Percentiles rank a stretch among this genome's conserved stretches.
phyloP scores from a whole-genome alignment of 176 grass and related monocot genomes.

The Puccinellia tenuiflora region DNA sequence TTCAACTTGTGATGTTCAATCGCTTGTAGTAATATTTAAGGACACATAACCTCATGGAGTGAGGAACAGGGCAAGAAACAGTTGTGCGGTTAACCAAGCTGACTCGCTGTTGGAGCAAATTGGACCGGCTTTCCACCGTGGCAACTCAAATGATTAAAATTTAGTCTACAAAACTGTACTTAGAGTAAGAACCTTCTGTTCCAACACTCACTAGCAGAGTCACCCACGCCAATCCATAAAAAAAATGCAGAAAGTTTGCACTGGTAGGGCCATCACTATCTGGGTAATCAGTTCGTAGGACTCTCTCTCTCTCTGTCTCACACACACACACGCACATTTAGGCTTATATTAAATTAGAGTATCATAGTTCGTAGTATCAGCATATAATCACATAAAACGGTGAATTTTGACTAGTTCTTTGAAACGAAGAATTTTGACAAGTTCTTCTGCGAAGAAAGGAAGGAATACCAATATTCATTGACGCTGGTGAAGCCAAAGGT shows the following conservation, averaged over 20 bases:
- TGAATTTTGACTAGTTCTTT: too few species aligned
- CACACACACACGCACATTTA: too few species aligned
- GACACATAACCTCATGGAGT: slow-evolving; percentile 18
- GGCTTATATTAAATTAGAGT: too few species aligned
- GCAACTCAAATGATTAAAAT: slow-evolving; percentile 34
- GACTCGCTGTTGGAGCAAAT: slow-evolving; percentile 30
- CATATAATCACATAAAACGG: too few species aligned
- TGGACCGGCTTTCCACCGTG: slow-evolving; percentile 41
- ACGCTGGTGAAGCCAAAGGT: slow-evolving; percentile 5
- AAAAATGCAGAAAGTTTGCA: slow-evolving; percentile 16
- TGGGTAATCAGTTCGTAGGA: neutral
- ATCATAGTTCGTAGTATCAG: too few species aligned
- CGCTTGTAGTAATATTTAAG: neutral
- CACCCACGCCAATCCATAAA: slow-evolving; percentile 34
- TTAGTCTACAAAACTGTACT: slow-evolving; percentile 18
- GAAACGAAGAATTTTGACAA: too few species aligned
- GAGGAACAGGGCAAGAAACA: slow-evolving; percentile 6
- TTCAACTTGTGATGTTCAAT: slow-evolving; percentile 2
- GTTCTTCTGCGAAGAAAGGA: neutral
- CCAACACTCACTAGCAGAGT: slow-evolving; percentile 14
- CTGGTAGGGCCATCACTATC: slow-evolving; percentile 24
- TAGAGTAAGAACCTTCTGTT: slow-evolving; percentile 30
- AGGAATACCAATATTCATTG: neutral
- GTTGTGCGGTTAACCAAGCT: neutral
- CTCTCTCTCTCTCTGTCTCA: neutral